Evolutionary conservation across 2,329 filamentous ascomycete genomes (phyloP).

Genomic region (Exophiala aquamarina): DNA sequence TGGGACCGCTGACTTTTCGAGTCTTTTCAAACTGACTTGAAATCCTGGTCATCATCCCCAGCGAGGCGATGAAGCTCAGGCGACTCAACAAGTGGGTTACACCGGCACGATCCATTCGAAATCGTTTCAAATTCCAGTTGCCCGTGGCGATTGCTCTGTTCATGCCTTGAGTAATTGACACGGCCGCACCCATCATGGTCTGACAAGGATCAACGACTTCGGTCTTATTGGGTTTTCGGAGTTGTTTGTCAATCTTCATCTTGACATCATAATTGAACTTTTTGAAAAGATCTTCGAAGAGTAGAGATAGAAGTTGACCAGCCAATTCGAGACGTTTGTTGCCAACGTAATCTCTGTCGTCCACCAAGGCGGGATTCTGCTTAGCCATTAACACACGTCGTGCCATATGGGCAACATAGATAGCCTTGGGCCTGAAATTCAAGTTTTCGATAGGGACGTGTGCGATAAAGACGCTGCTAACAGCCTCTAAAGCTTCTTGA

Average conservation of each 20-base stretch:
- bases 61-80: conserved; percentile 90
- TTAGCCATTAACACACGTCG: conserved; percentile 93
- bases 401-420: conserved; percentile 96
- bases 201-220: conserved; percentile 83
- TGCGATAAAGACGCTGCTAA: conserved; percentile 89
- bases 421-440: conserved; percentile 94
- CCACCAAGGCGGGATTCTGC: conserved; percentile 83
- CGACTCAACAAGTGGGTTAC: conserved; percentile 95
- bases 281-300: conserved; percentile 98
- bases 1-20: conserved; percentile 89
- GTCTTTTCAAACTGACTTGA: conserved; percentile 99
- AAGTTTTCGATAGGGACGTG: conserved; percentile 89
- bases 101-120: conserved; percentile 96
- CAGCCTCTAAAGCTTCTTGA: conserved; percentile 87
- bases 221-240: conserved; percentile 90
- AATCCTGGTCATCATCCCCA: conserved; percentile 99
- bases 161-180: conserved; percentile 87
- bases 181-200: conserved; percentile 80
- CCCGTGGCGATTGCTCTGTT: conserved; percentile 95
- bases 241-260: conserved; percentile 88
- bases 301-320: conserved; percentile 85
- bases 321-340: conserved; percentile 96
- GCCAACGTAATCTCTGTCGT: conserved; percentile 95
- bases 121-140: conserved; percentile 97
- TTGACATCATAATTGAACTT: conserved; percentile 88